A percentile compares a stretch with the other conserved stretches of the same genome.
Conservation (phyloP, 805 yeast species). For the Debaryomyces hansenii region DNA sequence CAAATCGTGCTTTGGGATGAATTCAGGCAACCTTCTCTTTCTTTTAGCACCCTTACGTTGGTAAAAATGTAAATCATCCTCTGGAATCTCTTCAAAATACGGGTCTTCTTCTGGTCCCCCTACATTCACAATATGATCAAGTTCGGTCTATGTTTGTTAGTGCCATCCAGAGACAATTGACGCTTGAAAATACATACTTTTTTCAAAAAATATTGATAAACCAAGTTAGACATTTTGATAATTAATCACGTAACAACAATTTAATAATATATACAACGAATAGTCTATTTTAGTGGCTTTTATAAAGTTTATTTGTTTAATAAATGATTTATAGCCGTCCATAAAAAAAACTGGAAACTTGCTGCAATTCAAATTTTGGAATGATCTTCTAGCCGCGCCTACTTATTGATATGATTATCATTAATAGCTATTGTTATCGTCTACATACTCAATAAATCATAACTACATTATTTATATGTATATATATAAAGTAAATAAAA, state of each 20-base stretch:
- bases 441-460: too few relatives aligned
- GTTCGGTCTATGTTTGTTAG: conserved; percentile 21
- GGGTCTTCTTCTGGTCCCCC: conserved; percentile 35
- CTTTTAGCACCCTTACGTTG: conserved; percentile 41
- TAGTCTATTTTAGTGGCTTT: too few relatives aligned
- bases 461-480: too few relatives aligned
- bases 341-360: too few relatives aligned
- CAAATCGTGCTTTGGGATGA: conserved; percentile 32
- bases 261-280: too few relatives aligned
- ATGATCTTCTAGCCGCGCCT: too few relatives aligned
- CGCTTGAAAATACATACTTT: conserved; percentile 27
- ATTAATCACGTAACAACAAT: not conserved
- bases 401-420: too few relatives aligned
- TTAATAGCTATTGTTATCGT: too few relatives aligned
- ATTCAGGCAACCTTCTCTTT: conserved; percentile 36
- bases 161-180: not conserved
- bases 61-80: conserved; percentile 39
- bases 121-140: conserved; percentile 25
- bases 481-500: not conserved
- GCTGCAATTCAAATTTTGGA: too few relatives aligned
- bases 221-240: conserved; percentile 26
- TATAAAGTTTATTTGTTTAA: not conserved
- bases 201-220: conserved; percentile 35
- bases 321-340: not conserved
- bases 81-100: conserved; percentile 42